phyloP scores from a whole-genome alignment of 768 basidiomycete species.

The Lanmaoa pseudosensibilis region DNA sequence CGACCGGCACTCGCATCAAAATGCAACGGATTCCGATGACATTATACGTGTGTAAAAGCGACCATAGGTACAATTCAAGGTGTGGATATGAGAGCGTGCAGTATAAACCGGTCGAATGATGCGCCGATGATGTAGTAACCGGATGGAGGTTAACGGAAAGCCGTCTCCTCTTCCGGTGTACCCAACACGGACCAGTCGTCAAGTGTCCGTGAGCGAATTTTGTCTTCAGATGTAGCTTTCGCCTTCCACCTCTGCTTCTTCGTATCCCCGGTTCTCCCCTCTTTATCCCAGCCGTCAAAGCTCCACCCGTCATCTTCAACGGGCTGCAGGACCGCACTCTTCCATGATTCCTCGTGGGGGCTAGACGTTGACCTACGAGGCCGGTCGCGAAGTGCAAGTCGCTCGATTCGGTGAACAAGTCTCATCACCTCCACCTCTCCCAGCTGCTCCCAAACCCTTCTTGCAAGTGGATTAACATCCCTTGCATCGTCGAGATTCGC shows the following conservation, averaged over 20 bases:
- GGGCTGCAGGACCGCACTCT: slow-evolving; percentile 33
- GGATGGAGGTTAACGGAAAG: slow-evolving; percentile 5
- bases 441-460: slow-evolving; percentile 42
- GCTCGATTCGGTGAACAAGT: slow-evolving; percentile 54
- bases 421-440: slow-evolving; percentile 52
- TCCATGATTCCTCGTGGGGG: slow-evolving; percentile 43
- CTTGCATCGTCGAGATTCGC: not conserved
- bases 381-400: slow-evolving; percentile 31
- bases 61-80: not conserved
- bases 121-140: not conserved
- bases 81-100: not conserved
- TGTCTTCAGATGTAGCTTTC: not conserved
- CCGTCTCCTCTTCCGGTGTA: not conserved
- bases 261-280: not conserved
- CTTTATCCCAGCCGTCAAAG: slow-evolving; percentile 48
- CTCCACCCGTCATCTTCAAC: slow-evolving; percentile 42
- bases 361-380: slow-evolving; percentile 12
- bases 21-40: not conserved
- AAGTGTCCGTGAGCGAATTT: not conserved
- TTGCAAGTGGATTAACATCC: slow-evolving; percentile 36
- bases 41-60: not conserved
- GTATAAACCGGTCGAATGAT: not conserved
- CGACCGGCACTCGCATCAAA: too few relatives aligned
- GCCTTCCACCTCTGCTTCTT: not conserved
- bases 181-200: slow-evolving; percentile 4